phyloP scores from a whole-genome alignment of 2,329 filamentous ascomycete species.

The Colletotrichum liaoningense region DNA sequence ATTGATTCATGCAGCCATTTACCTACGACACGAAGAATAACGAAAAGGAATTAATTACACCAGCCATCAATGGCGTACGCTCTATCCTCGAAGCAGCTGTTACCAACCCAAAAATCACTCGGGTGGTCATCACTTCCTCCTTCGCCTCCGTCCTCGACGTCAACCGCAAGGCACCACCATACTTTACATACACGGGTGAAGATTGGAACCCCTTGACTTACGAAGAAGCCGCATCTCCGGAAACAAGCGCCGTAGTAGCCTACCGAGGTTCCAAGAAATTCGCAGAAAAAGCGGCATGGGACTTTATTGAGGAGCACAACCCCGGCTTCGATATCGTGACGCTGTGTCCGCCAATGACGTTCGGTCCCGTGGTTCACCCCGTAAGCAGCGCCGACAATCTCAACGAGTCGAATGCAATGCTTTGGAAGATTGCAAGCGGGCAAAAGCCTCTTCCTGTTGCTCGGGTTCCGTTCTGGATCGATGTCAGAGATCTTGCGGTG shows the following conservation, averaged over 20 bases:
- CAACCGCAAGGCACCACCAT: constrained; percentile 57
- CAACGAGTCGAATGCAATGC: constrained; percentile 55
- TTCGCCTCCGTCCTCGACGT: constrained; percentile 73
- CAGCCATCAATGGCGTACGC: constrained; percentile 58
- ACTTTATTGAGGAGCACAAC: constrained; percentile 47
- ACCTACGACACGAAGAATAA: constrained; percentile 56
- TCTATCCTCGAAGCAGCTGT: constrained; percentile 51
- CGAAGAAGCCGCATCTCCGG: constrained; percentile 56
- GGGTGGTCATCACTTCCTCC: constrained; percentile 70
- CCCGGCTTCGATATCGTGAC: constrained; percentile 56
- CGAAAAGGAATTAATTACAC: constrained; percentile 56
- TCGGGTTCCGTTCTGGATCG: constrained; percentile 56
- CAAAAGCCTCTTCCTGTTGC: constrained; percentile 50
- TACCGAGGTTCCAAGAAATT: constrained; percentile 50
- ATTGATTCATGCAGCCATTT: constrained; percentile 48
- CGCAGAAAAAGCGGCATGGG: constrained; percentile 48
- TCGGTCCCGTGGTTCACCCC: constrained; percentile 55
- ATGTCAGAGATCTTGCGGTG: constrained; percentile 57
- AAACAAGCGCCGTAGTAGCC: constrained; percentile 51
- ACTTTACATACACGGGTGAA: constrained; percentile 62
- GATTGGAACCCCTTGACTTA: constrained; percentile 69
- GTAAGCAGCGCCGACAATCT: constrained; percentile 47
- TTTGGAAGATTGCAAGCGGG: constrained; percentile 54
- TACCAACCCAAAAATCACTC: constrained; percentile 39
- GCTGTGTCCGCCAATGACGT: constrained; percentile 57